Evolutionary conservation across 139 green algal species (phyloP).

Genomic region (Zygnema circumcarinatum): DNA sequence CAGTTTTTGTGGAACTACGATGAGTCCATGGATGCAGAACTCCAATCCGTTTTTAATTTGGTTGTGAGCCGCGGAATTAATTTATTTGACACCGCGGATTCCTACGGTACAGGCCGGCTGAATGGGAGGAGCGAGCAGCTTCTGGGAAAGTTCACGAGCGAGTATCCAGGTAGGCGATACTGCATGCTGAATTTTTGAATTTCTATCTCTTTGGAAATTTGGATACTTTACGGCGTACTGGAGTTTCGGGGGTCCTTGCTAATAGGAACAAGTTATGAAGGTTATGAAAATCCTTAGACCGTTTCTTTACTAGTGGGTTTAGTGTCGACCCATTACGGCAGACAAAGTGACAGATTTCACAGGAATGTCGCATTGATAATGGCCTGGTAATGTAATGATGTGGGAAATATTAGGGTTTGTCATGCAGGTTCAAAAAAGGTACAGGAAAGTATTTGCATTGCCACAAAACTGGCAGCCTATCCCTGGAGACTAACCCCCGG

Average conservation of each 20-base stretch:
- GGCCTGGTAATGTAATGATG: too few relatives aligned
- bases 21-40: conserved; percentile 82
- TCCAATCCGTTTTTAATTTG: conserved; percentile 90
- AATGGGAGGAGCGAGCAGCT: conserved; percentile 62
- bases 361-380: too few relatives aligned
- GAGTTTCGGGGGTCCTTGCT: too few relatives aligned
- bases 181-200: too few relatives aligned
- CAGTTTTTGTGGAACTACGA: conserved; percentile 90
- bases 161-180: conserved; percentile 47
- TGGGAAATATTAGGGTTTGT: too few relatives aligned
- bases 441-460: conserved; percentile 42
- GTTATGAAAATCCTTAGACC: too few relatives aligned
- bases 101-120: conserved; percentile 65
- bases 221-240: conserved; percentile 16
- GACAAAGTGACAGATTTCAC: too few relatives aligned
- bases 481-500: conserved; percentile 74
- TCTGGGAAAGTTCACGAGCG: conserved; percentile 53
- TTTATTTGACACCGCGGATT: conserved; percentile 69
- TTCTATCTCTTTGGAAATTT: conserved; percentile 17
- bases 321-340: too few relatives aligned
- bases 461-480: conserved; percentile 70
- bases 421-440: conserved; percentile 23
- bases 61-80: conserved; percentile 66
- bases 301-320: too few relatives aligned
- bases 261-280: too few relatives aligned